phyloP scores from a whole-genome alignment of 1,284 basidiomycete species.

The Somion occarium region DNA sequence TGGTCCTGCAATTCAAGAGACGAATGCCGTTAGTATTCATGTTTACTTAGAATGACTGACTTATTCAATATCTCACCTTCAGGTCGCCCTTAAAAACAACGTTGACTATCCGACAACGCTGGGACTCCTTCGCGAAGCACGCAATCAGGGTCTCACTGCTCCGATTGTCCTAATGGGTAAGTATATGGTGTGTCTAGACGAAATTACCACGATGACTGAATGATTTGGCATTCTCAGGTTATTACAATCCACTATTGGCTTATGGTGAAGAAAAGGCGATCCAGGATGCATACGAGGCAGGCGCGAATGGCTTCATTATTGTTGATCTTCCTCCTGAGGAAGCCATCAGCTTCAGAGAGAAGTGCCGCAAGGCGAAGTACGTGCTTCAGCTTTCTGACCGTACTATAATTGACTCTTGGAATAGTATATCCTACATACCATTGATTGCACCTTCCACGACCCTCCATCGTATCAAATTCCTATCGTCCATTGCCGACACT shows the following conservation, averaged over 20 bases:
- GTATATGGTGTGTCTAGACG: conserved; percentile 20
- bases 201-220: not conserved
- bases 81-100: conserved; percentile 81
- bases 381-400: conserved; percentile 24
- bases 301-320: conserved; percentile 97
- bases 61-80: conserved; percentile 7
- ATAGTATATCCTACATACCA: conserved; percentile 92
- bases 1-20: conserved; percentile 87
- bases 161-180: conserved; percentile 94
- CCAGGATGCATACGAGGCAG: conserved; percentile 81
- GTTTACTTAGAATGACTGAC: conserved; percentile 8
- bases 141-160: conserved; percentile 74
- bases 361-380: conserved; percentile 79
- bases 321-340: conserved; percentile 98
- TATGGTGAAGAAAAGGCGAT: conserved; percentile 96
- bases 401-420: not conserved
- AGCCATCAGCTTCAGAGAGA: conserved; percentile 84
- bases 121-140: conserved; percentile 74
- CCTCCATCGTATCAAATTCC: conserved; percentile 82
- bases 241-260: conserved; percentile 94
- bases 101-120: conserved; percentile 78
- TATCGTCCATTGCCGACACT: conserved; percentile 89
- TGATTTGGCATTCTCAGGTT: conserved; percentile 51
- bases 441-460: conserved; percentile 94
- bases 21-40: conserved; percentile 70